Evolutionary conservation across 2,329 filamentous ascomycete species (phyloP).

Genomic region (Fusarium dlaminii): DNA sequence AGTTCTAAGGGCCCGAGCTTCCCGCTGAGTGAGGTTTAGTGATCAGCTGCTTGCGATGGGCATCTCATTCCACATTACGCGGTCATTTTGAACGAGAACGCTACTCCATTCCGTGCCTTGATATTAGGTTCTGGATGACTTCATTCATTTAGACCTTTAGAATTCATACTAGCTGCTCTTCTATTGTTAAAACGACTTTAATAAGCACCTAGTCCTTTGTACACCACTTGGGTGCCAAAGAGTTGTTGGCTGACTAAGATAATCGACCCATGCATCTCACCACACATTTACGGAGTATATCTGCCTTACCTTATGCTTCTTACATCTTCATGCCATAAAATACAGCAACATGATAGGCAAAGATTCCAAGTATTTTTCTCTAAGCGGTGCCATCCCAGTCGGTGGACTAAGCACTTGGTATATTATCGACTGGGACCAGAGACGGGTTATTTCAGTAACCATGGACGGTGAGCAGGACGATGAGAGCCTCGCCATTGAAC

Average conservation of each 20-base stretch:
- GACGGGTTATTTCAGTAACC: conserved; percentile 42
- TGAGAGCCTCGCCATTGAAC: conserved; percentile 37
- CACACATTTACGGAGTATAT: neutral
- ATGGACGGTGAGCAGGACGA: conserved; percentile 44
- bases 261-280: neutral
- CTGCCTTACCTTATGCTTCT: neutral
- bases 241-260: neutral
- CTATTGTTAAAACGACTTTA: too few relatives aligned
- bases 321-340: neutral
- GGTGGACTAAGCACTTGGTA: conserved; percentile 44
- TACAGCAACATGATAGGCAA: neutral
- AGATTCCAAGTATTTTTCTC: neutral
- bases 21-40: conserved; percentile 7
- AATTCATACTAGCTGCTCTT: neutral
- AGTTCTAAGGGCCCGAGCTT: neutral
- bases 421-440: conserved; percentile 42
- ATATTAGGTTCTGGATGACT: neutral
- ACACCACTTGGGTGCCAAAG: neutral
- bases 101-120: conserved; percentile 16
- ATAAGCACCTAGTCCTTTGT: neutral
- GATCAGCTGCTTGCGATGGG: conserved; percentile 15
- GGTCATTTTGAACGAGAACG: neutral
- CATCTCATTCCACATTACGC: conserved; percentile 21
- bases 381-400: conserved; percentile 3
- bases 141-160: neutral